Evolutionary conservation across 495 filamentous ascomycete species (phyloP).

Genomic region (Daldinia childiae): DNA sequence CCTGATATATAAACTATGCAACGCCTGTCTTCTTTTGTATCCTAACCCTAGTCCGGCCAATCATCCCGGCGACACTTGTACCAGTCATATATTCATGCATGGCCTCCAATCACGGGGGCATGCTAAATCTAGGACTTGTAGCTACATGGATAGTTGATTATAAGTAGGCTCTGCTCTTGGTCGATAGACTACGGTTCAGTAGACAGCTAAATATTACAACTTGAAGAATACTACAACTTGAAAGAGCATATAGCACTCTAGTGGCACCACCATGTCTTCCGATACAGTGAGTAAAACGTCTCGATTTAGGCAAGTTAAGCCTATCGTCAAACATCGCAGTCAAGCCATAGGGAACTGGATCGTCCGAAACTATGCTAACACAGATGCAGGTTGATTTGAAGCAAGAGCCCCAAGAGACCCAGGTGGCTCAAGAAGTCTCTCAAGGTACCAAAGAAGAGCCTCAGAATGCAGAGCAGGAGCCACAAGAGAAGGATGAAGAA

Average conservation of each 20-base stretch:
- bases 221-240: background rate
- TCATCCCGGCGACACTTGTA: constrained; percentile 24
- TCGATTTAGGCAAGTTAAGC: no score
- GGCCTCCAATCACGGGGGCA: background rate
- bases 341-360: background rate
- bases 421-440: background rate
- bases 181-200: no score
- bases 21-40: constrained; percentile 2
- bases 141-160: background rate
- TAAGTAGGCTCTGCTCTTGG: background rate
- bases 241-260: background rate
- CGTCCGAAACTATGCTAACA: background rate
- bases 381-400: background rate
- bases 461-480: background rate
- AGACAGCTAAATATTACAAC: no score
- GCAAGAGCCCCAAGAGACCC: constrained; percentile 5
- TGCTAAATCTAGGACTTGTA: constrained; percentile 26
- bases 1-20: constrained; percentile 9
- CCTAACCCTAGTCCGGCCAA: constrained; percentile 15
- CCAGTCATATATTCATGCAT: constrained; percentile 17
- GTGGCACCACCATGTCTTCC: constrained; percentile 18
- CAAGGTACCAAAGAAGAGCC: background rate
- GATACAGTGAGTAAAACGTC: constrained; percentile 16
- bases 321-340: no score
- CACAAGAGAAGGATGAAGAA: background rate